Evolutionary conservation across 768 basidiomycete genomes (phyloP).

Genomic region (Podaxis carcinomalis): DNA sequence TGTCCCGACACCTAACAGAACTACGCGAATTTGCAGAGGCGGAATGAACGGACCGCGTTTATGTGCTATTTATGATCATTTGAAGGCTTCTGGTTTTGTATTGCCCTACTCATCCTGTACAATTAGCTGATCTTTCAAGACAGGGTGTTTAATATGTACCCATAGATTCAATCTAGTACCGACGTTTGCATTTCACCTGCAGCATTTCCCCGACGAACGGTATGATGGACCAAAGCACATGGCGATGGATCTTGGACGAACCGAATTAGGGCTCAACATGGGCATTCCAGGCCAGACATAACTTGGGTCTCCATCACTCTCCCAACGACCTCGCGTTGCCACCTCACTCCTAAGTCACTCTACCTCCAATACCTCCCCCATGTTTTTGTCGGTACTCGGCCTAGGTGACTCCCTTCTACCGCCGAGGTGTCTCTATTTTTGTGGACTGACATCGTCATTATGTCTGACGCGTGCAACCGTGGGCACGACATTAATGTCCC

Average conservation of each 20-base stretch:
- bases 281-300: background rate
- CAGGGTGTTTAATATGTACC: background rate
- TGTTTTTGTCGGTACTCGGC: background rate
- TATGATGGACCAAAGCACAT: background rate
- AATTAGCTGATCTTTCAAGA: background rate
- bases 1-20: conserved; percentile 65
- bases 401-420: background rate
- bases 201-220: background rate
- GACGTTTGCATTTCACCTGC: background rate
- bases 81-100: background rate
- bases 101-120: background rate
- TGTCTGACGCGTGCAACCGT: background rate
- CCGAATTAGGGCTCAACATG: background rate
- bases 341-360: background rate
- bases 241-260: background rate
- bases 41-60: conserved; percentile 16
- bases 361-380: background rate
- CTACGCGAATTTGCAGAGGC: conserved; percentile 62
- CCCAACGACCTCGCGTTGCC: background rate
- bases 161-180: background rate
- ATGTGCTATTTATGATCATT: background rate
- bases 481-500: background rate
- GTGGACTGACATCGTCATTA: background rate
- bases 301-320: background rate
- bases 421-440: background rate